Evolutionary conservation across 2,329 filamentous ascomycete species (phyloP), one percentile per base, ranked within the genome.

Genomic region (Diplodia scrobiculata): DNA sequence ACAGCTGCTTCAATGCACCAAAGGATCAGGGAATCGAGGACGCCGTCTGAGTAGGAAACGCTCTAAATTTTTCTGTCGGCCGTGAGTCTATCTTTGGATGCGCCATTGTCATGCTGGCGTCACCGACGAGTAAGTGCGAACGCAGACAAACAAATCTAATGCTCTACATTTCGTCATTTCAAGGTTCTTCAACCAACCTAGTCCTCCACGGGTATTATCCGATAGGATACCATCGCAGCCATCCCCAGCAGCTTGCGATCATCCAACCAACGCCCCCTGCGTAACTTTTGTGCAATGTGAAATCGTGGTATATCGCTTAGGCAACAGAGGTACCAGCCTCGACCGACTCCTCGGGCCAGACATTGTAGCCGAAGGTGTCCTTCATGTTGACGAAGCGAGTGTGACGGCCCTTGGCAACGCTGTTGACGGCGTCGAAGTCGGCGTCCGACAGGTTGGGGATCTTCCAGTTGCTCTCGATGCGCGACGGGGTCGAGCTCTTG

Each of bases 311-410:
- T 62, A 50, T 36, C 45, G 32, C 47, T 66, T 29, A 66, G 41
- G 64, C 64, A 51, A 66, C 53, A 19, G 64, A 66, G 64, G 64
- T 66, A 19, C 64, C 64, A 34, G 64, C 64, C 64, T 66, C 64
- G 34, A 32, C 29, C 17, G 65, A 62, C 75, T 80, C 79, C 65
- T 79, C 74, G n/a, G 78, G 74, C 79, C 79, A 80, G 59, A 91
- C 84, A 71, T 91, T 82, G 74, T 89, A 90, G 6, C 89, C 89
- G 76, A 91, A 91, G 0, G 87, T 90, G 70, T 91, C 89, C 83
- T 90, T 91, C 89, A 91, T 91, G 80, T 92, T 91, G 67, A 92
- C 89, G 73, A 92, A 91, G 45, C 89, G 85, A 29, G 84, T 85
- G 76, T 90, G 86, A 62, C 89, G 83, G 41, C 86, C 86, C 74